phyloP scores from a whole-genome alignment of 139 green algal species.

The Chlamydomonas incerta region DNA sequence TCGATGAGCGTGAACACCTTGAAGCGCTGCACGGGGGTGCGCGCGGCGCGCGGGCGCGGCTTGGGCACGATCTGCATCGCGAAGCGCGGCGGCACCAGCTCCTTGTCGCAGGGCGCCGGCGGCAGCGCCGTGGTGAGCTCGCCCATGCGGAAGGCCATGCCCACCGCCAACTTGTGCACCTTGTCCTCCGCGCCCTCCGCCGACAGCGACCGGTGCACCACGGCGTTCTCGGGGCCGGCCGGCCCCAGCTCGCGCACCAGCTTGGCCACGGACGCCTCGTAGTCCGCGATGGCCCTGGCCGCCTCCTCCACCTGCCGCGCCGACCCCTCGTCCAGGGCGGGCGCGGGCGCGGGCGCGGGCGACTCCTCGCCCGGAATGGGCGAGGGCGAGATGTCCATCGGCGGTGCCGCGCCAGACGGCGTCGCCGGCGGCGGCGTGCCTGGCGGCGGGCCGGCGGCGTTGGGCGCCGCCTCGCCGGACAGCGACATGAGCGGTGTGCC shows the following conservation, averaged over 20 bases:
- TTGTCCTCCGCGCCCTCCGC: conserved; percentile 27
- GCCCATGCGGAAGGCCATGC: conserved; percentile 64
- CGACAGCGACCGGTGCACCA: not conserved
- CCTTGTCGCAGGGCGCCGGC: conserved; percentile 46
- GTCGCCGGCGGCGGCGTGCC: too few species aligned
- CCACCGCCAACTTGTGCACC: conserved; percentile 47
- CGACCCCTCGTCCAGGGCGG: conserved; percentile 16
- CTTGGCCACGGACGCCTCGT: not conserved
- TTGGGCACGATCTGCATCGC: conserved; percentile 56
- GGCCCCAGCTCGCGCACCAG: conserved; percentile 9
- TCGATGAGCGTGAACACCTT: conserved; percentile 59
- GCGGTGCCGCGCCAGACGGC: too few species aligned
- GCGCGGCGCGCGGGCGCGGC: conserved; percentile 46
- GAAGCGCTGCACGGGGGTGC: conserved; percentile 62
- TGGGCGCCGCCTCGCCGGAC: not conserved
- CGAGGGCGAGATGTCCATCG: not conserved
- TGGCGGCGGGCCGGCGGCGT: too few species aligned
- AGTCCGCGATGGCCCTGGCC: not conserved
- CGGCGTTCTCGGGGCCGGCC: conserved; percentile 13
- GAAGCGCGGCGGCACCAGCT: conserved; percentile 70
- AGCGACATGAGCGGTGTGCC: not conserved
- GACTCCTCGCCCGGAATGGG: not conserved
- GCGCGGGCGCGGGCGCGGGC: not conserved
- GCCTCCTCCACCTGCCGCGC: conserved; percentile 29
- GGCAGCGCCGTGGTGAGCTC: conserved; percentile 57